A percentile compares a stretch with the other conserved stretches of the same genome.
These are phyloP conservation scores for Arabidopsis suecica DNA, from an alignment of 345 rosid species.

Conservation along the genomic window DNA sequence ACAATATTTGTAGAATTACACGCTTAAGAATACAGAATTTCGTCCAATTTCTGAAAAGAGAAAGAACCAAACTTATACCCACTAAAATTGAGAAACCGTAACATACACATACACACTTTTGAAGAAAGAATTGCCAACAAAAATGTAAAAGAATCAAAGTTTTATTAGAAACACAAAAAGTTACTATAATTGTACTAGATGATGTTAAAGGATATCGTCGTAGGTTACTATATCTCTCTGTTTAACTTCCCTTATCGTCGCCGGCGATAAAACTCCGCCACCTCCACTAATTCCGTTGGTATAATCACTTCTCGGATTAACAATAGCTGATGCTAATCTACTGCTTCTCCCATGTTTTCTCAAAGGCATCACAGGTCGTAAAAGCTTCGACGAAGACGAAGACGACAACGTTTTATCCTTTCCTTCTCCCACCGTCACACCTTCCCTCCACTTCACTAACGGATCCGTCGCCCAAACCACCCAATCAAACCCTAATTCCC, in stretches of 20 bases:
- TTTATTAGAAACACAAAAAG: not conserved
- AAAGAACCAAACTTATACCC: no score
- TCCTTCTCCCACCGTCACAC: slow-evolving; percentile 51
- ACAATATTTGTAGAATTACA: no score
- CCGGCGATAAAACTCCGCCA: slow-evolving; percentile 33
- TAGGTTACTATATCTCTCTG: slow-evolving; percentile 76
- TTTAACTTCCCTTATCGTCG: slow-evolving; percentile 47
- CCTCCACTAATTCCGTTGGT: not conserved
- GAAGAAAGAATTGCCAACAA: no score
- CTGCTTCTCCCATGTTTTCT: slow-evolving; percentile 76
- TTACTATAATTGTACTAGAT: slow-evolving; percentile 2
- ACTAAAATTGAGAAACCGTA: no score
- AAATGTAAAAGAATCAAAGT: not conserved
- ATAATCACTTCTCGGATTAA: slow-evolving; percentile 53
- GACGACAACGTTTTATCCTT: slow-evolving; percentile 51
- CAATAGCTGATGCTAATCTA: slow-evolving; percentile 77
- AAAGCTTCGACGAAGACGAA: slow-evolving; percentile 66
- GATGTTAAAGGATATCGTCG: slow-evolving; percentile 67
- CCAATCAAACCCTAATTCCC: slow-evolving; percentile 1
- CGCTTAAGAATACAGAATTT: no score
- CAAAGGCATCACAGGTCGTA: slow-evolving; percentile 70
- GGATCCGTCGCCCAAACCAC: slow-evolving; percentile 81
- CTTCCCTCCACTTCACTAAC: slow-evolving; percentile 74
- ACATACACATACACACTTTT: slow-evolving; percentile 5
- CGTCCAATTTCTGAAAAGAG: no score